Conservation (phyloP, 768 basidiomycete species). For the Cystofilobasidium bisporidii region DNA sequence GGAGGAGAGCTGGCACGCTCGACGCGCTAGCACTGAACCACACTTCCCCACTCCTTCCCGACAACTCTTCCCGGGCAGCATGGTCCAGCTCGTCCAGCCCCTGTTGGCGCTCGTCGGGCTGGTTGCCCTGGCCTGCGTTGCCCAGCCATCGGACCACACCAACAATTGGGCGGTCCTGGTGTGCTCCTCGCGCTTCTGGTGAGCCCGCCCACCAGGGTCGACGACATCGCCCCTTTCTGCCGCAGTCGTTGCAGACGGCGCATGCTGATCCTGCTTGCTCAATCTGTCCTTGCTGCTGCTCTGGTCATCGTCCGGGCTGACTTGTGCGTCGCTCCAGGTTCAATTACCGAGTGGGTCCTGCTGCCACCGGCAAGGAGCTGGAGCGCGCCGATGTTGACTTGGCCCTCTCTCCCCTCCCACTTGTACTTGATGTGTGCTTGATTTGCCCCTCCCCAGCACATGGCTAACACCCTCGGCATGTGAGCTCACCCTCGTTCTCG, state of each 20-base stretch:
- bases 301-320: too few relatives aligned
- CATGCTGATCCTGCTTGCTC: too few relatives aligned
- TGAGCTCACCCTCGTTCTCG: conserved; percentile 40
- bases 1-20: too few relatives aligned
- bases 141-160: conserved; percentile 50
- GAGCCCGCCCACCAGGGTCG: background rate
- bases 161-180: conserved; percentile 99
- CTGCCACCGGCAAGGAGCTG: background rate
- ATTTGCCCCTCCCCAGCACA: too few relatives aligned
- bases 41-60: too few relatives aligned
- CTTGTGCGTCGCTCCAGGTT: conserved; percentile 50
- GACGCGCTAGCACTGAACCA: too few relatives aligned
- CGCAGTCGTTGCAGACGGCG: too few relatives aligned
- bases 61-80: too few relatives aligned
- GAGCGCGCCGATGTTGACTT: too few relatives aligned
- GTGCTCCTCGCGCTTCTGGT: conserved; percentile 67
- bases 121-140: background rate
- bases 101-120: background rate
- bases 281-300: too few relatives aligned
- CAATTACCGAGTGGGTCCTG: conserved; percentile 74
- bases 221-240: background rate
- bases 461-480: conserved; percentile 98
- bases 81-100: background rate
- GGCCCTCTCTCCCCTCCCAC: too few relatives aligned
- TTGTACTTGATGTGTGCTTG: too few relatives aligned